These are phyloP conservation scores for Malus fusca DNA, from an alignment of 306 rosid species.

Conservation along the genomic window DNA sequence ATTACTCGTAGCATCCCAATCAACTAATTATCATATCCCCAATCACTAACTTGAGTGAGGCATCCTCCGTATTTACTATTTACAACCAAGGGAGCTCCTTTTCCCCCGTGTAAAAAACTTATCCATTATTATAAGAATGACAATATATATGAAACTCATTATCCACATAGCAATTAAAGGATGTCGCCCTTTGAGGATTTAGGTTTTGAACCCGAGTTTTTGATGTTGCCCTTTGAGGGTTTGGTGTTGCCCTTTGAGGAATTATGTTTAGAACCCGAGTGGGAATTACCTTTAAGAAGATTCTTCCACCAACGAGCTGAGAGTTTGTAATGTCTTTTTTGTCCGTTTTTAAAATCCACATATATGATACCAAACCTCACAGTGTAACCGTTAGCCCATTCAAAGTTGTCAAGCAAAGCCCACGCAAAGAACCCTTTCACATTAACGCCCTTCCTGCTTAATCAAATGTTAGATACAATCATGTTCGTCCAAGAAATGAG, in stretches of 20 bases:
- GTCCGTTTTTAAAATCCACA: conserved; percentile 18
- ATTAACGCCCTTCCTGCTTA: conserved; percentile 30
- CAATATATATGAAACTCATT: neutral
- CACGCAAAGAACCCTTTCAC: conserved; percentile 44
- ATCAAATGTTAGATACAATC: neutral
- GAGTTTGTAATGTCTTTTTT: conserved; percentile 23
- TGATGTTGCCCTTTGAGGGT: neutral
- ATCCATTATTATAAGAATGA: neutral
- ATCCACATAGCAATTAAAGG: neutral
- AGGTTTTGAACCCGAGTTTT: neutral
- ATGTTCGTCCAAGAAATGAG: neutral
- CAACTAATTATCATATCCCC: neutral
- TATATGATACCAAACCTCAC: conserved; percentile 25
- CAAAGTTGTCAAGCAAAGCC: conserved; percentile 44
- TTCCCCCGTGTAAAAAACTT: neutral
- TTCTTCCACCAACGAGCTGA: conserved; percentile 21
- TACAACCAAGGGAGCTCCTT: neutral
- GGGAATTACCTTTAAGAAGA: neutral
- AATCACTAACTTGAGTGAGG: neutral
- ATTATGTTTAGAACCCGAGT: neutral
- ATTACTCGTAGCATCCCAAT: neutral
- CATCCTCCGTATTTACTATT: neutral
- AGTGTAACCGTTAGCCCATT: conserved; percentile 30
- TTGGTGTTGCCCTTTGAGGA: neutral
- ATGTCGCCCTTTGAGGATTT: neutral